Evolutionary conservation across 768 basidiomycete species (phyloP), one percentile per base, ranked within the genome.

Genomic region (Antrodiella citrinella): DNA sequence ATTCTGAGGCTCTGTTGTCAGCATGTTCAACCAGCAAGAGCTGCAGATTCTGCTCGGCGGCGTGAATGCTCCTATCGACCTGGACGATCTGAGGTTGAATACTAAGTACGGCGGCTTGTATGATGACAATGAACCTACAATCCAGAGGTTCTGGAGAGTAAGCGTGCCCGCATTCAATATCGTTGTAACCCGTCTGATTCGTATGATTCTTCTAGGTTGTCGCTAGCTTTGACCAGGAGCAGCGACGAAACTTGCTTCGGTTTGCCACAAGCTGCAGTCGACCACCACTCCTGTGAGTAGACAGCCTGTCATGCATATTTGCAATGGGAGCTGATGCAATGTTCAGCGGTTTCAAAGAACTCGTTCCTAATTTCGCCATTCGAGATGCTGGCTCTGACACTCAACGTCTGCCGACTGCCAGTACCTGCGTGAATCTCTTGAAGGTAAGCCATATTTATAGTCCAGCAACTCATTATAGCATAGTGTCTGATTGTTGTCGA

Each of bases 11-110:
- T 35, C 18, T 13, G 26, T 12, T 26, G 20, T 4, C 54, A 89
- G 91, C 42, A 94, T 98, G 90, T 99, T 98, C 69, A 95, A 97
- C 65, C 94, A 95, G 56, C 87, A 91, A 62, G 96, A 98, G 65
- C 72, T 97, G 3, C 92, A 93, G 62, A 85, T 95, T 44, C 72
- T 98, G 1, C 74, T 99, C 4, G 94, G 94, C 0, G 92, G 91
- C 4, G 86, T 88, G 25, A 86, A 94, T 52, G 72, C 88, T 0
- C 85, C 86, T 0, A 84, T 95, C 44, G 87, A 94, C 61, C 55
- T 97, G 5, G 81, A 85, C 13, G 94, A 99, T 65, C 66, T 97
- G 51, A 72, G 82, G 51, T 59, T 63, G 7, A 73, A 98, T 59
- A 90, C 90, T 0, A 77, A 82, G 46, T 92, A 95, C 54, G 91